Evolutionary conservation across 768 basidiomycete species (phyloP).

Genomic region (Pholiota microspora): DNA sequence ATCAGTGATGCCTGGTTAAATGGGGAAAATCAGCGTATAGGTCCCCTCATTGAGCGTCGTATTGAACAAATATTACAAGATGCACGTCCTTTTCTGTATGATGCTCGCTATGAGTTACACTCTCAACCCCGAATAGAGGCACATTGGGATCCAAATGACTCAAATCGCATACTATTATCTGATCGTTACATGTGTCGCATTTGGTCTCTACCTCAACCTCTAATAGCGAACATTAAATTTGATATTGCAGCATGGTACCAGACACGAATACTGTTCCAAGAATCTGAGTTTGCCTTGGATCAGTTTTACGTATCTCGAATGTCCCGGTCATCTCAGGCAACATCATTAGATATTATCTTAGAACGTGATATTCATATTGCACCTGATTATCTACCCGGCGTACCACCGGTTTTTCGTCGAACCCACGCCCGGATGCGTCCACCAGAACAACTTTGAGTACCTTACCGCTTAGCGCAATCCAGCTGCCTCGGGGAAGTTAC

Average conservation of each 20-base stretch:
- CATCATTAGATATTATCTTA: too few species aligned
- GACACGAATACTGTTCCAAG: neutral
- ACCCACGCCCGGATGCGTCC: neutral
- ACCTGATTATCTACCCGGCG: too few species aligned
- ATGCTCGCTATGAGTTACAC: neutral
- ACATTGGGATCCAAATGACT: neutral
- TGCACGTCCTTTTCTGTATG: neutral
- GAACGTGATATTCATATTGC: too few species aligned
- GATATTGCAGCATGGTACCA: neutral
- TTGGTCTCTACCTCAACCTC: neutral
- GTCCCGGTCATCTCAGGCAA: too few species aligned
- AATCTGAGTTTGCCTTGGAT: neutral
- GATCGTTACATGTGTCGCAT: neutral
- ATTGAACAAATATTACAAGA: neutral
- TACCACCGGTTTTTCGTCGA: too few species aligned
- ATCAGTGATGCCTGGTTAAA: neutral
- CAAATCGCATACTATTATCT: neutral
- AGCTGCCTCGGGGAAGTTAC: constrained; percentile 15
- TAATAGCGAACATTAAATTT: neutral
- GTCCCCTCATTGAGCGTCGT: neutral
- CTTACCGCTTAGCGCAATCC: too few species aligned
- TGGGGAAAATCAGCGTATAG: neutral
- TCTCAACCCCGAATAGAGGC: neutral
- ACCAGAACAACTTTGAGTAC: too few species aligned
- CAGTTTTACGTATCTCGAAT: neutral